Percentiles rank a stretch among this genome's conserved stretches.
phyloP scores from a whole-genome alignment of 768 basidiomycete genomes.

The Agrocybe praecox region DNA sequence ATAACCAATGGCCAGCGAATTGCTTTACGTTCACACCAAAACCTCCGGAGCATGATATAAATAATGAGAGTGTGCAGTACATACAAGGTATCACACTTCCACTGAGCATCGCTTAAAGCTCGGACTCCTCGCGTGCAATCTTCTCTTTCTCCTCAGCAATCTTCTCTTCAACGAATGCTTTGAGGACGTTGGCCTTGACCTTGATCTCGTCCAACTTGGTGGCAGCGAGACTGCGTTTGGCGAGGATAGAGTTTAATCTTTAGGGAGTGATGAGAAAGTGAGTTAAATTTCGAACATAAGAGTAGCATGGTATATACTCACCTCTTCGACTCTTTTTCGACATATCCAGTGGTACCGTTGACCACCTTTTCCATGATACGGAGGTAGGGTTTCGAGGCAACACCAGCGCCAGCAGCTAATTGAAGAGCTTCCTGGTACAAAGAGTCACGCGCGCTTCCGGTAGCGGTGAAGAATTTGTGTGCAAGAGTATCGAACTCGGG shows the following conservation, averaged over 20 bases:
- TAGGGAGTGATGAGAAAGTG: not conserved
- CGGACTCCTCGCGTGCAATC: constrained; percentile 27
- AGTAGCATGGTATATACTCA: constrained; percentile 31
- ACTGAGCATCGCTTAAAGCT: constrained; percentile 13
- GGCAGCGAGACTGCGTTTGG: constrained; percentile 74
- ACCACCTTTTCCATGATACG: constrained; percentile 89
- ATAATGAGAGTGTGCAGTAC: not conserved
- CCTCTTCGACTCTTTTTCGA: constrained; percentile 87
- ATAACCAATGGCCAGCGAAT: constrained; percentile 2
- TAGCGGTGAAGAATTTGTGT: constrained; percentile 68
- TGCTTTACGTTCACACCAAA: not conserved
- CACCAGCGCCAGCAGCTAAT: constrained; percentile 53
- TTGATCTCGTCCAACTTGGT: constrained; percentile 92
- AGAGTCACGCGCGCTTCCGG: constrained; percentile 54
- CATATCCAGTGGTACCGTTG: constrained; percentile 69
- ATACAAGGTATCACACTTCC: not conserved
- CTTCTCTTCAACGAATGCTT: constrained; percentile 53
- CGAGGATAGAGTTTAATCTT: constrained; percentile 76
- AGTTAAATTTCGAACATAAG: not conserved
- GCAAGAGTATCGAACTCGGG: constrained; percentile 79
- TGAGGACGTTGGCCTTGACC: constrained; percentile 86
- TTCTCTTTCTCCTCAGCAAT: constrained; percentile 35
- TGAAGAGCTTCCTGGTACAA: constrained; percentile 66
- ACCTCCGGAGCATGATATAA: not conserved
- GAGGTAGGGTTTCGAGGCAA: constrained; percentile 74